Evolutionary conservation across 2,329 filamentous ascomycete genomes (phyloP), one percentile per base, ranked within the genome.

Genomic region (Aureobasidium sp.): DNA sequence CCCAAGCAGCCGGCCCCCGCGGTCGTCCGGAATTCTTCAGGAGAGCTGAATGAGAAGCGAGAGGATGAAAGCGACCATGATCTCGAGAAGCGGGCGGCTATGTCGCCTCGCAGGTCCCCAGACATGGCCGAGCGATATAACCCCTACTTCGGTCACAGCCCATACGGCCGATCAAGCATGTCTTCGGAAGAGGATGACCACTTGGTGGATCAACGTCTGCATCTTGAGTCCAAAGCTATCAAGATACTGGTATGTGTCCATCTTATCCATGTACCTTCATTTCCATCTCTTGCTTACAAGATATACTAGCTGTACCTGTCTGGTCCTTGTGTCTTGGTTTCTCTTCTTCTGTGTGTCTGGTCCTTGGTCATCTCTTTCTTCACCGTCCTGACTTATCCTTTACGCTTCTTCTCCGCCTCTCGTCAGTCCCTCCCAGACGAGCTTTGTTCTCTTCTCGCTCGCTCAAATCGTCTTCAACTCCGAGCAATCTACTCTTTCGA

Each of bases 311-410:
- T 84, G 66, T 82, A 79, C 68, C 76, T 84, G 39, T 82, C 81
- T 23, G 71, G 76, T 27, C 79, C 83, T 17, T 80, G 82, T 65
- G 80, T 81, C 13, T 68, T 84, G 7, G 77, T 85, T 67, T 84
- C 83, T 58, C 67, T 82, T 36, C 69, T 78, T 64, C 80, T 82
- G 65, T 75, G 77, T 42, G 63, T 84, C 53, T 87, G 84, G 76
- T 80, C 83, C 20, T 66, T 82, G 62, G 72, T 81, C 65, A 77
- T 80, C 15, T 67, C 84, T 48, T 53, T 84, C 66, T 74, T 80
- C 65, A 78, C 82, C 61, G 65, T 81, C 61, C 64, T 83, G 51
- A 74, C 81, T 46, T 77, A 79, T 42, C 84, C 84, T 5, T 71
- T 86, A 50, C 80, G 79, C 52, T 70, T 84, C 66, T 82, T 78